phyloP scores from a whole-genome alignment of 1,284 basidiomycete species.

The Ustilago loliicola region DNA sequence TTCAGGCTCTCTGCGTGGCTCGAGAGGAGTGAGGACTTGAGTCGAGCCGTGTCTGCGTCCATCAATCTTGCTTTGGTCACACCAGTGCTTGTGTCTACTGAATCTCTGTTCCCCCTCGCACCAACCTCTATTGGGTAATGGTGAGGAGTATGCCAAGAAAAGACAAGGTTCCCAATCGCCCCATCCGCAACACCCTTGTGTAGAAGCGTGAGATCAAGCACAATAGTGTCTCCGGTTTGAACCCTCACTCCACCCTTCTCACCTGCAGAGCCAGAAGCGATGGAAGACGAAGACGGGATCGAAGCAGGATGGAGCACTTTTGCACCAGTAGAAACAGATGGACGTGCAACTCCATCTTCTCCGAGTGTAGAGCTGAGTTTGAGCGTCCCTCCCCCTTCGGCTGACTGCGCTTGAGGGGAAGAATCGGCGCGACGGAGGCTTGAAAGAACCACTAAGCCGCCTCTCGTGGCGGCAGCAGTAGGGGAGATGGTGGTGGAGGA shows the following conservation, averaged over 20 bases:
- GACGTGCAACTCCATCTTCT: conserved; percentile 17
- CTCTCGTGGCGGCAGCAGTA: conserved; percentile 1
- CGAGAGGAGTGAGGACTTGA: conserved; percentile 11
- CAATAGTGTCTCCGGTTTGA: conserved; percentile 23
- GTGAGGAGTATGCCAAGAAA: conserved; percentile 14
- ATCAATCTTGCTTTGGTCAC: conserved; percentile 14
- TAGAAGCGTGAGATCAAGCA: conserved; percentile 28
- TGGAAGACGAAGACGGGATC: background rate
- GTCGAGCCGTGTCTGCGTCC: conserved; percentile 27
- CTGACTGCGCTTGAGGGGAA: background rate
- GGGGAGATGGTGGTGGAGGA: conserved; percentile 2
- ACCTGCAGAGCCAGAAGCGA: background rate
- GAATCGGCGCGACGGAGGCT: conserved; percentile 24
- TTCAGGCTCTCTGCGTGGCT: conserved; percentile 20
- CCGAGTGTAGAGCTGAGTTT: conserved; percentile 28
- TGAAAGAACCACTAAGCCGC: conserved; percentile 30
- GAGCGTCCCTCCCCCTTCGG: background rate
- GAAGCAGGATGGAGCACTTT: conserved; percentile 22
- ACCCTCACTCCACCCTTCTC: conserved; percentile 4
- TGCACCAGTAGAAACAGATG: conserved; percentile 20
- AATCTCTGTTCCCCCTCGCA: conserved; percentile 13
- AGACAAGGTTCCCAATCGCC: conserved; percentile 14
- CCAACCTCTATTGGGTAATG: background rate
- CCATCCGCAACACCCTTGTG: conserved; percentile 3
- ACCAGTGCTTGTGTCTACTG: conserved; percentile 12